Evolutionary conservation across 2,329 filamentous ascomycete genomes (phyloP).

Genomic region (Alternaria brassicicola): DNA sequence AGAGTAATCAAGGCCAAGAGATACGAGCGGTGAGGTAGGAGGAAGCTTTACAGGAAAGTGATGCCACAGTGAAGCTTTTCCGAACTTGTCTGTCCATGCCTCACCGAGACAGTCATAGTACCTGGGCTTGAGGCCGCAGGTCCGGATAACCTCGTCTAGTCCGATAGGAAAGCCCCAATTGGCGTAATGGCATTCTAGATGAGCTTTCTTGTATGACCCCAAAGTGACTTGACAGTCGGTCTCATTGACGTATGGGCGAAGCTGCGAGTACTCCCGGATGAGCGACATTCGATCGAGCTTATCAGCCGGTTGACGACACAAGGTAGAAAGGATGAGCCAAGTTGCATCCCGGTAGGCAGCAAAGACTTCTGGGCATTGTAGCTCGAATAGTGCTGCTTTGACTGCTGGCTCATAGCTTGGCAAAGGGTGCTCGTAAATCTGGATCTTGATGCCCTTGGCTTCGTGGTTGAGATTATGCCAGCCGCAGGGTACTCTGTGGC

Average conservation of each 20-base stretch:
- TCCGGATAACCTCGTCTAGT: conserved; percentile 53
- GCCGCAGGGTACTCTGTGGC: conserved; percentile 46
- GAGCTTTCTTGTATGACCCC: conserved; percentile 56
- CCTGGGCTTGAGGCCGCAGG: conserved; percentile 54
- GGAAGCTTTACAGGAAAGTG: conserved; percentile 54
- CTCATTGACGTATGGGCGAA: conserved; percentile 31
- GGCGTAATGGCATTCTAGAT: conserved; percentile 57
- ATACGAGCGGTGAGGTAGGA: conserved; percentile 38
- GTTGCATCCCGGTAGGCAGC: conserved; percentile 60
- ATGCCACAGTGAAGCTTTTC: conserved; percentile 53
- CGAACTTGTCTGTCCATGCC: conserved; percentile 49
- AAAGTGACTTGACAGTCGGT: conserved; percentile 42
- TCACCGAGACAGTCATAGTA: conserved; percentile 55
- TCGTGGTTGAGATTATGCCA: conserved; percentile 52
- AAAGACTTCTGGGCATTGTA: conserved; percentile 54
- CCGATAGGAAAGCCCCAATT: conserved; percentile 50
- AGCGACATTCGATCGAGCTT: conserved; percentile 16
- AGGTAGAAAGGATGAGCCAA: conserved; percentile 54
- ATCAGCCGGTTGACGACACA: conserved; percentile 35
- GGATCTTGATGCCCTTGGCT: conserved; percentile 53
- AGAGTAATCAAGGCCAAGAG: conserved; percentile 5
- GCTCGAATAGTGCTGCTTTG: conserved; percentile 60
- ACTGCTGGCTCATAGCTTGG: conserved; percentile 46
- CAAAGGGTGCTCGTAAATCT: conserved; percentile 58
- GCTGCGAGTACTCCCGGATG: conserved; percentile 44